phyloP scores from a whole-genome alignment of 2,329 filamentous ascomycete species.

The Aspergillus fumigatiaffinis region DNA sequence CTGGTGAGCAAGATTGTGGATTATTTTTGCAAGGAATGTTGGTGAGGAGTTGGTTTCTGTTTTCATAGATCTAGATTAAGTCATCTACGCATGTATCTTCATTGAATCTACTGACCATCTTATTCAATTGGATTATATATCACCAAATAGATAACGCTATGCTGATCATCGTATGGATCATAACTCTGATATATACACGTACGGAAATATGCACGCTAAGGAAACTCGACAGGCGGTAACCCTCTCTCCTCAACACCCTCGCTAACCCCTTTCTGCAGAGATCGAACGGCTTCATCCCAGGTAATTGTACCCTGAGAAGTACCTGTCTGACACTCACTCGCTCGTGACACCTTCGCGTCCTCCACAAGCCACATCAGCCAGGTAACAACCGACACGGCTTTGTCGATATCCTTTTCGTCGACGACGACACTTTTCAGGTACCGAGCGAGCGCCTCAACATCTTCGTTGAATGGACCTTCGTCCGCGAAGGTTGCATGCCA shows the following conservation, averaged over 20 bases:
- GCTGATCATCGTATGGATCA: not conserved
- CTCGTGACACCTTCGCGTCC: constrained; percentile 33
- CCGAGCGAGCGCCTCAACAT: constrained; percentile 68
- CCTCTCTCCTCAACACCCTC: constrained; percentile 43
- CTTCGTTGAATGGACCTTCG: constrained; percentile 74
- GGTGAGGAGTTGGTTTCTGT: not conserved
- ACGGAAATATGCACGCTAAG: constrained; percentile 11
- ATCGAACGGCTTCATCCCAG: constrained; percentile 38
- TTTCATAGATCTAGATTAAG: not conserved
- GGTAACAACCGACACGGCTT: constrained; percentile 64
- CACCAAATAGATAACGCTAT: not conserved
- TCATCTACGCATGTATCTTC: not conserved
- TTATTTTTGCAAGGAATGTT: constrained; percentile 27
- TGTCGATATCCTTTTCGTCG: constrained; percentile 74
- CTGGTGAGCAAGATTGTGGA: constrained; percentile 37
- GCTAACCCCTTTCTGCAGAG: constrained; percentile 41
- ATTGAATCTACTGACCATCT: too few relatives aligned
- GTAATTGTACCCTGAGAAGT: constrained; percentile 18
- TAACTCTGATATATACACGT: constrained; percentile 1
- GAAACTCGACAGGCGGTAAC: constrained; percentile 44
- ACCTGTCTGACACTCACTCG: constrained; percentile 15
- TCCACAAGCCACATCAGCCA: constrained; percentile 54
- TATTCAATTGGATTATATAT: not conserved
- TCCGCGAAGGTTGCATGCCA: constrained; percentile 71
- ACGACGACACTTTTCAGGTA: constrained; percentile 70